Percentiles rank a stretch among this genome's conserved stretches.
Evolutionary conservation across 352 stramenopile genomes (phyloP).

Genomic region (Pythium scleroteichum): DNA sequence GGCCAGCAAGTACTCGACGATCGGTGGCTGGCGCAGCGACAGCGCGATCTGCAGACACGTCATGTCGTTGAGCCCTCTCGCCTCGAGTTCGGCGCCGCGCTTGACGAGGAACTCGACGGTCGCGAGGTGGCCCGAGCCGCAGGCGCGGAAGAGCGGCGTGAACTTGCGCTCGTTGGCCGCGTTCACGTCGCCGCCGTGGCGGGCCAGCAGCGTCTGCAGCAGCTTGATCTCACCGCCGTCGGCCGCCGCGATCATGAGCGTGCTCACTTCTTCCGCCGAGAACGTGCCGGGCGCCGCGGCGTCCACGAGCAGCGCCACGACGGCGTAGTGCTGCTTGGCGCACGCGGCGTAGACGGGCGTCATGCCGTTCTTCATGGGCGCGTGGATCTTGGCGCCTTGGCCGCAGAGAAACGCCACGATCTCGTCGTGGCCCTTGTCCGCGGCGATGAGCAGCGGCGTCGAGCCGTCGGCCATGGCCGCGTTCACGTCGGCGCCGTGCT

Average conservation of each 20-base stretch:
- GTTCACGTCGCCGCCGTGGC: conserved; percentile 29
- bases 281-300: conserved; percentile 11
- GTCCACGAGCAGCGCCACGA: conserved; percentile 28
- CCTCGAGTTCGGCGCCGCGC: conserved; percentile 33
- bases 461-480: conserved; percentile 74
- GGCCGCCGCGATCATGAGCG: conserved; percentile 31
- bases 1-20: conserved; percentile 55
- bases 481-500: conserved; percentile 28
- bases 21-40: conserved; percentile 52
- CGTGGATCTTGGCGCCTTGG: conserved; percentile 51
- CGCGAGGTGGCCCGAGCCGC: conserved; percentile 49
- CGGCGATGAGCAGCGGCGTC: conserved; percentile 77
- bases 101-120: conserved; percentile 62
- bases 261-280: conserved; percentile 19
- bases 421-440: conserved; percentile 68
- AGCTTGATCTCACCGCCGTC: conserved; percentile 26
- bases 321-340: conserved; percentile 48
- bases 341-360: conserved; percentile 78
- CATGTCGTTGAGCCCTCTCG: conserved; percentile 56
- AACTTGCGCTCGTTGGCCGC: conserved; percentile 28
- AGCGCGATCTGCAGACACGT: conserved; percentile 75
- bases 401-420: conserved; percentile 53
- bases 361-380: conserved; percentile 69
- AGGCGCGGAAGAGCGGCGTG: conserved; percentile 32
- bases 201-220: conserved; percentile 24